Evolutionary conservation across 768 basidiomycete species (phyloP), one percentile per base, ranked within the genome.

Genomic region (Panus rudis): DNA sequence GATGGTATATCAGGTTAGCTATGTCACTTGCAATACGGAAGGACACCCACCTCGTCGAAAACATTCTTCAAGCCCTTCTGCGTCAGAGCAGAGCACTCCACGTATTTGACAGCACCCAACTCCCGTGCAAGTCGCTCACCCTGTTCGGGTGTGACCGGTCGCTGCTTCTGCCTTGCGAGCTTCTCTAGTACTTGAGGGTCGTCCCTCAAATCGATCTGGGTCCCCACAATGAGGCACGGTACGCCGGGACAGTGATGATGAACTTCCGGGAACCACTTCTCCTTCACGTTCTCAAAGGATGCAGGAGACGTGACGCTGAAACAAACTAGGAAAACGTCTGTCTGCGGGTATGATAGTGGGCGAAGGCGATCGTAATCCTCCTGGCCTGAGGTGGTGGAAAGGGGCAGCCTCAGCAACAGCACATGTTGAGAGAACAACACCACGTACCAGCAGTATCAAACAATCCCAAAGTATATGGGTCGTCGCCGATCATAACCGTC

Each of bases 231-330:
- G 58, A 99, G 81, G 77, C 94, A 97, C 53, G 94, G 93, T 45
- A 97, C 94, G 39, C 96, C 94, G 13, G 96, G 96, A 75, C 96
- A 99, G 61, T 99, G 96, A 63, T 98, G 96, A 63, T 93, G 93
- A 42, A 99, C 94, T 71, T 99, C 96, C 4, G 96, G 96, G 78
- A 98, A 96, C 96, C 96, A 99, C 65, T 99, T 99, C 70, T 99
- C 96, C 78, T 96, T 98, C 59, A 99, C 94, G 84, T 99, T 98
- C 68, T 99, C 96, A 61, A 97, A 99, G 37, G 92, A 94, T 22
- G 96, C 94, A 3, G 94, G 96, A 8, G 89, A 92, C 31, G 94
- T 97, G 55, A 99, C 96, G 60, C 90, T 93, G 76, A 98, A 99
- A 70, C 96, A 99, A 54, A 99, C 94, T 45, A 99, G 76, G 78